These are phyloP conservation scores for Globisporangium solare DNA, from an alignment of 352 stramenopile species.

Conservation along the genomic window DNA sequence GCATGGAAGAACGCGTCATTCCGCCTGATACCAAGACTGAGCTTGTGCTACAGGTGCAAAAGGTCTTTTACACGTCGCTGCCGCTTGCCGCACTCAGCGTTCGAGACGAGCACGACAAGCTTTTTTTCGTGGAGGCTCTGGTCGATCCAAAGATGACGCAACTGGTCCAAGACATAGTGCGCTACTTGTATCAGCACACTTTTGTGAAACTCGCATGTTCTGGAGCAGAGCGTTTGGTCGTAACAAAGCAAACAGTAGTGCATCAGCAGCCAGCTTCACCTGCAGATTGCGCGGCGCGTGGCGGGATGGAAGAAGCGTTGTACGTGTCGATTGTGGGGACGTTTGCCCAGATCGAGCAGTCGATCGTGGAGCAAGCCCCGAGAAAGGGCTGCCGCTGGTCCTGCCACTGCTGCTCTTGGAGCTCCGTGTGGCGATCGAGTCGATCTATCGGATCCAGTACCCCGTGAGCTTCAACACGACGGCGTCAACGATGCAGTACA, in stretches of 20 bases:
- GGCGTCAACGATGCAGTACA: conserved; percentile 29
- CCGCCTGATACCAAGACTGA: conserved; percentile 25
- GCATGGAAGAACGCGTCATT: conserved; percentile 35
- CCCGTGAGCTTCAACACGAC: conserved; percentile 43
- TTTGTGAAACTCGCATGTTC: conserved; percentile 34
- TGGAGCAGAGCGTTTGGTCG: conserved; percentile 15
- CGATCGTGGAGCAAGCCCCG: conserved; percentile 10
- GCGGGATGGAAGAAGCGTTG: conserved; percentile 32
- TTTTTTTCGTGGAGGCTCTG: conserved; percentile 26
- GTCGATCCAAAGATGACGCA: conserved; percentile 21
- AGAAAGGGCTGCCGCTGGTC: conserved; percentile 29
- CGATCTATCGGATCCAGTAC: conserved; percentile 58
- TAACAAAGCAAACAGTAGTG: neutral
- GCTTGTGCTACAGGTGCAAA: conserved; percentile 37
- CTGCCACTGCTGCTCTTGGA: conserved; percentile 52
- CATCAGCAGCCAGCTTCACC: no score
- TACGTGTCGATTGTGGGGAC: conserved; percentile 36
- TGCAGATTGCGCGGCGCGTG: no score
- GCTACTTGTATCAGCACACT: conserved; percentile 40
- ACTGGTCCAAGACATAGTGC: conserved; percentile 29
- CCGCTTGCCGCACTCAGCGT: conserved; percentile 43
- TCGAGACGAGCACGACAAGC: conserved; percentile 20
- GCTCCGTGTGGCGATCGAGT: conserved; percentile 56
- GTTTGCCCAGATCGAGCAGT: conserved; percentile 28
- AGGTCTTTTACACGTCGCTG: conserved; percentile 37